Evolutionary conservation across 371 early-diverging fungal species (phyloP), one percentile per base, ranked within the genome.

Genomic region (Mortierella sp.): DNA sequence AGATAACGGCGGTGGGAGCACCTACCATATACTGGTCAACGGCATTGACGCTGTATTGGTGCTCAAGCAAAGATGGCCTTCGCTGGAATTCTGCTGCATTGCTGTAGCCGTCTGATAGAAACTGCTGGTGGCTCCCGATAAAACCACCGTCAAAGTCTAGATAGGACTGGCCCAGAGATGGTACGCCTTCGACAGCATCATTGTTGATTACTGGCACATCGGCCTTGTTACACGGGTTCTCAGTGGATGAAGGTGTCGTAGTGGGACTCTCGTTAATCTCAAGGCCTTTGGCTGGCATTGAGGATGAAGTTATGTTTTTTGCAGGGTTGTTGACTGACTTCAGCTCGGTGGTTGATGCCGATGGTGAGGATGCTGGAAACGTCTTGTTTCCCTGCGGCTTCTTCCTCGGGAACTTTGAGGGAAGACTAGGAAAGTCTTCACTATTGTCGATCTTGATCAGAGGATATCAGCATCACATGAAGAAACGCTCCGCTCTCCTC

Each of bases 11-110:
- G 7, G n/a, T 17, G 57, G n/a, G 14, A n/a, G n/a, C 37, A 14
- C 7, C 14, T 56, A 72, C 72, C 72, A 72, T 72, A 19, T 66
- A 66, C 23, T 52, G 50, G 37, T 72, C 72, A 27, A 72, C 62
- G 26, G 53, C 72, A 53, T 62, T 53, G 14, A 72, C 47, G 48
- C 62, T 53, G 11, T 34, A 43, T 39, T 66, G 60, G 12, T 56
- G 23, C 5, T 62, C 63, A 1, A 62, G 49, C 19, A 62, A 39
- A 6, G 70, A 62, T 17, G 50, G 51, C 30, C 21, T 41, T 28
- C 64, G 30, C 28, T 48, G 58, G 17, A 54, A 63, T 17, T 44
- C 52, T 37, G 27, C 27, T 5, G 39, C 17, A 11, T 12, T 28
- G 32, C 39, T 46, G 23, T 32, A 37, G 24, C 49, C 55, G 2